A percentile compares a stretch with the other conserved stretches of the same genome.
Conservation (phyloP, 2,329 filamentous ascomycete species). For the Diaporthe capsici region DNA sequence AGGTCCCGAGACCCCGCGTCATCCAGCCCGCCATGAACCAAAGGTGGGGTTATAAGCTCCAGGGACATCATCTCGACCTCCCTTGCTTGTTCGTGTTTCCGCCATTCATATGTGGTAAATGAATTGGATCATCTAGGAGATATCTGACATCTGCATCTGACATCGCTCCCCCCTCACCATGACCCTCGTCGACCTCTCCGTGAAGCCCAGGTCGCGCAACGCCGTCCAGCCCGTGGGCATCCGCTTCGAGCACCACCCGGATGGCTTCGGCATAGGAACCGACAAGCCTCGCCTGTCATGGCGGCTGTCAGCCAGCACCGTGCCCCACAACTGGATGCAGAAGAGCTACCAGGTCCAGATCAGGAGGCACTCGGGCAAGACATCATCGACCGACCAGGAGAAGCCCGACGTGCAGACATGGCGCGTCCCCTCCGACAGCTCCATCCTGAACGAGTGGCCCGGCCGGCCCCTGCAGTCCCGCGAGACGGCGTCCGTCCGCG, state of each 20-base stretch:
- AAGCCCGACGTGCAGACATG: background rate
- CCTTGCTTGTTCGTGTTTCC: background rate
- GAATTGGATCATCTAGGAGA: background rate
- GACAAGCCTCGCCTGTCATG: conserved; percentile 38
- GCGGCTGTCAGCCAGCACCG: conserved; percentile 19
- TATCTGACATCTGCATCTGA: background rate
- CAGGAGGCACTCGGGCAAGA: background rate
- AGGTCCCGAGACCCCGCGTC: conserved; percentile 26
- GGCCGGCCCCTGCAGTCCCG: conserved; percentile 29
- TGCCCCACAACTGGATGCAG: conserved; percentile 34
- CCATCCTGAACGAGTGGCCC: conserved; percentile 34
- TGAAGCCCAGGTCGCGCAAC: background rate
- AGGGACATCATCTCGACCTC: background rate
- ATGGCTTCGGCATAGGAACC: conserved; percentile 38
- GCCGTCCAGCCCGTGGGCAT: conserved; percentile 18
- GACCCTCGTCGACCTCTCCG: conserved; percentile 30
- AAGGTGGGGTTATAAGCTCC: conserved; percentile 31
- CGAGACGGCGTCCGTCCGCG: conserved; percentile 30
- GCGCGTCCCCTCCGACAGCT: conserved; percentile 30
- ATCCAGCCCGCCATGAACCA: conserved; percentile 8
- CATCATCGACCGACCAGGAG: background rate
- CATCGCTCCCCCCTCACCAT: background rate
- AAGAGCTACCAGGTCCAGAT: conserved; percentile 37
- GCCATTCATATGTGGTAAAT: background rate
- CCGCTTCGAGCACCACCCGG: conserved; percentile 41